Conservation (phyloP, 1,284 basidiomycete species). For the Malassezia sympodialis region DNA sequence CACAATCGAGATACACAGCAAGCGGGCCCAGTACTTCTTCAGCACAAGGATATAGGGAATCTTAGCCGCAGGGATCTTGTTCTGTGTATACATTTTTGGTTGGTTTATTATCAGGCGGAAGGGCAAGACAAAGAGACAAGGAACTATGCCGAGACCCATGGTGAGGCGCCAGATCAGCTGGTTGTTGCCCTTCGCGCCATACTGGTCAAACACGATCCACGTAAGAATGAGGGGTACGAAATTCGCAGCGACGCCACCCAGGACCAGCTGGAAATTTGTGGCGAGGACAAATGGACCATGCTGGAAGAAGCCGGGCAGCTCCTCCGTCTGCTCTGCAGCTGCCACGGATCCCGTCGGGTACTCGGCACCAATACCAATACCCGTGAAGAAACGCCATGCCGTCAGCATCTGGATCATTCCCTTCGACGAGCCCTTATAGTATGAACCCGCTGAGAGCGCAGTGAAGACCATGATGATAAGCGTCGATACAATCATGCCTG, state of each 20-base stretch:
- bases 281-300: slow-evolving; percentile 67
- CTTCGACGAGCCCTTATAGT: slow-evolving; percentile 57
- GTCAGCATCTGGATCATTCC: slow-evolving; percentile 68
- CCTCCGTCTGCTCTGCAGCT: slow-evolving; percentile 78
- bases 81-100: slow-evolving; percentile 57
- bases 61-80: slow-evolving; percentile 61
- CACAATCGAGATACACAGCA: slow-evolving; percentile 61
- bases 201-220: slow-evolving; percentile 55
- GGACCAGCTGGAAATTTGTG: slow-evolving; percentile 62
- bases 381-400: slow-evolving; percentile 56
- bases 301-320: slow-evolving; percentile 66
- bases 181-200: background rate
- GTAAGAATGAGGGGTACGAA: slow-evolving; percentile 63
- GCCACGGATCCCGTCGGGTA: slow-evolving; percentile 88
- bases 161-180: slow-evolving; percentile 58
- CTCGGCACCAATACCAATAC: slow-evolving; percentile 62
- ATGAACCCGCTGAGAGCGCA: slow-evolving; percentile 7
- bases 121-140: slow-evolving; percentile 67
- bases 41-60: slow-evolving; percentile 72
- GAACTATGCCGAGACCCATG: slow-evolving; percentile 74
- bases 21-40: slow-evolving; percentile 64
- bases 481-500: slow-evolving; percentile 61
- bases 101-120: slow-evolving; percentile 81
- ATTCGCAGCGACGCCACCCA: slow-evolving; percentile 70
- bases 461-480: slow-evolving; percentile 60